Conservation (phyloP, 306 rosid species). For the Castanospermum australe region DNA sequence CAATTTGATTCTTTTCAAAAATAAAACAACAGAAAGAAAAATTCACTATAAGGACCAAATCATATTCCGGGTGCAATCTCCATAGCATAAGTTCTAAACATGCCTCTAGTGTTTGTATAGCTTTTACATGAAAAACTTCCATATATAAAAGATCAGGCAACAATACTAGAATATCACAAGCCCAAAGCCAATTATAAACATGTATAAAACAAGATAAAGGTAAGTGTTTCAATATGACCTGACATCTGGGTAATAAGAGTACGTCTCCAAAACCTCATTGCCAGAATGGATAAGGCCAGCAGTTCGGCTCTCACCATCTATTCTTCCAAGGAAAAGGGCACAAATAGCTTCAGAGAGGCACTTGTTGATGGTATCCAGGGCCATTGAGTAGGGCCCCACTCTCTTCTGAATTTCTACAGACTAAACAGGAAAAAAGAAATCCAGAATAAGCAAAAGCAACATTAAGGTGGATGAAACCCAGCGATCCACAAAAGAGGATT, state of each 20-base stretch:
- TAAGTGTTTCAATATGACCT: constrained; percentile 52
- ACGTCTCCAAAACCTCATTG: constrained; percentile 83
- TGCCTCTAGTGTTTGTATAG: constrained; percentile 2
- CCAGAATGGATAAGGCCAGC: constrained; percentile 91
- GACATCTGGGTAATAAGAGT: constrained; percentile 69
- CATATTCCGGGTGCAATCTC: background rate
- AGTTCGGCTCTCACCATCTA: constrained; percentile 91
- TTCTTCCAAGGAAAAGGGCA: constrained; percentile 85
- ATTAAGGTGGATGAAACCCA: background rate
- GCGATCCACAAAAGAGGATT: background rate
- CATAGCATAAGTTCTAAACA: constrained; percentile 7
- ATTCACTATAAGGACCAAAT: background rate
- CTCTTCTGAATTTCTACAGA: constrained; percentile 94
- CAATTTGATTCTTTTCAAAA: background rate
- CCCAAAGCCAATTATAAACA: constrained; percentile 1
- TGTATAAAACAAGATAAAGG: background rate
- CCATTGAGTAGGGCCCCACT: constrained; percentile 90
- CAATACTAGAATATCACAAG: background rate
- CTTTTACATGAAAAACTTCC: background rate
- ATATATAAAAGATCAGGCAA: background rate
- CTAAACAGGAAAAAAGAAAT: constrained; percentile 37
- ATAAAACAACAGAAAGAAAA: background rate
- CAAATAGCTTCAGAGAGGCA: constrained; percentile 96
- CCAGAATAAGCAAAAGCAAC: background rate
- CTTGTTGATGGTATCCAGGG: constrained; percentile 88